These are phyloP conservation scores for Elongisporangium undulatum DNA, from an alignment of 352 stramenopile species.

Conservation along the genomic window DNA sequence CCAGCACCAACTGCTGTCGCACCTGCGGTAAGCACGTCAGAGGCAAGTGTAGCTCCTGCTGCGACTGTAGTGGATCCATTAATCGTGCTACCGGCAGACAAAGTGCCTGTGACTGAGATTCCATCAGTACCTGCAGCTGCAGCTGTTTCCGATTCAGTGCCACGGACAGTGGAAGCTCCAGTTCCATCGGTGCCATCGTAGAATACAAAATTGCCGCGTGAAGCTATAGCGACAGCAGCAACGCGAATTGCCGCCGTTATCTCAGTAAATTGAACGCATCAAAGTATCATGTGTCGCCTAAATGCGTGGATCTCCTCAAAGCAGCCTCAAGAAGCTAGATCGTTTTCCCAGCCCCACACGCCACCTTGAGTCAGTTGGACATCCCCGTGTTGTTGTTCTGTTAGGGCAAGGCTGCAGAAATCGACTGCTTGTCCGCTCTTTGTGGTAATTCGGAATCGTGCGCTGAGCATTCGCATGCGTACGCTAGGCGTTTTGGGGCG, in stretches of 20 bases:
- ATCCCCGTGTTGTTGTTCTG: too few relatives aligned
- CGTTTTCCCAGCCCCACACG: too few relatives aligned
- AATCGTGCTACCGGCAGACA: background rate
- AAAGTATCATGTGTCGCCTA: background rate
- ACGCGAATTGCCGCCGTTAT: background rate
- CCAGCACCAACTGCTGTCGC: constrained; percentile 4
- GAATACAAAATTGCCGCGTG: background rate
- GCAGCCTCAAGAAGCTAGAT: too few relatives aligned
- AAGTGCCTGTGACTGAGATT: background rate
- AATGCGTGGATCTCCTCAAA: background rate
- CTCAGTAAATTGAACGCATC: background rate
- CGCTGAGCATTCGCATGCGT: constrained; percentile 40
- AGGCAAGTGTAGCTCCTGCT: background rate
- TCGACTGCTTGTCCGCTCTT: constrained; percentile 52
- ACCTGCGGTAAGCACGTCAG: background rate
- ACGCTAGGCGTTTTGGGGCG: too few relatives aligned
- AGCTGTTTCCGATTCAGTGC: background rate
- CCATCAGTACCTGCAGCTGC: background rate
- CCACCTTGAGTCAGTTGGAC: too few relatives aligned
- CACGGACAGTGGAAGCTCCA: background rate
- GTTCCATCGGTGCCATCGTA: background rate
- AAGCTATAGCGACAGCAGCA: constrained; percentile 1
- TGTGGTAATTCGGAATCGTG: constrained; percentile 44
- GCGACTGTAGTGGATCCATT: background rate
- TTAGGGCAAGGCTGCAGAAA: too few relatives aligned